These are phyloP conservation scores for Termitomyces sp. DNA, from an alignment of 768 basidiomycete species.

Conservation along the genomic window DNA sequence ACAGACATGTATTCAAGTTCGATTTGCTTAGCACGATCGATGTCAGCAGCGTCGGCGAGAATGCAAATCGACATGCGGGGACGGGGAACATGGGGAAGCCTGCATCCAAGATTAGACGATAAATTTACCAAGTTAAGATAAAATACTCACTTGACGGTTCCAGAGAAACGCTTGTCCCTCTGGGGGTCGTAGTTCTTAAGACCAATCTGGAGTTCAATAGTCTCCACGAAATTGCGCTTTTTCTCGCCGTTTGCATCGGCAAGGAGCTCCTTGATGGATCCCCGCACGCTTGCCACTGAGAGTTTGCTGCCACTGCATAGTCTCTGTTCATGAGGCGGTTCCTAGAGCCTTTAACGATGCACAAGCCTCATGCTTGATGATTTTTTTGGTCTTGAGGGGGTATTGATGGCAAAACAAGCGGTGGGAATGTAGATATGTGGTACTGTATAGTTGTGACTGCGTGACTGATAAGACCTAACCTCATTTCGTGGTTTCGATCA, in stretches of 20 bases:
- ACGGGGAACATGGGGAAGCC: slow-evolving; percentile 94
- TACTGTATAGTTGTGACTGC: slow-evolving; percentile 26
- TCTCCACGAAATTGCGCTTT: slow-evolving; percentile 93
- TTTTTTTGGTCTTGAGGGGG: slow-evolving; percentile 22
- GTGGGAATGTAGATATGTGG: slow-evolving; percentile 15
- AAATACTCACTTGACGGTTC: slow-evolving; percentile 82
- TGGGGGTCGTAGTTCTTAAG: slow-evolving; percentile 99
- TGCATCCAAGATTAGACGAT: slow-evolving; percentile 25
- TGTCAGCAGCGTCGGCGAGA: slow-evolving; percentile 98
- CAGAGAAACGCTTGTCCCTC: slow-evolving; percentile 99
- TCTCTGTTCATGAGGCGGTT: not conserved
- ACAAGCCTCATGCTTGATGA: slow-evolving; percentile 22
- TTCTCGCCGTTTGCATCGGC: slow-evolving; percentile 82
- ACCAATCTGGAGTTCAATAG: slow-evolving; percentile 94
- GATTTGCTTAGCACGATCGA: slow-evolving; percentile 97
- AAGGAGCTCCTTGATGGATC: slow-evolving; percentile 89
- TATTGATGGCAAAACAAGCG: not conserved
- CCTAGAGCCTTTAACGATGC: not conserved
- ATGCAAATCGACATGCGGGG: slow-evolving; percentile 99
- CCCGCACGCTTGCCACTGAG: slow-evolving; percentile 99
- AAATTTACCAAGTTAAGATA: not conserved
- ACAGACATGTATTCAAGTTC: slow-evolving; percentile 99
- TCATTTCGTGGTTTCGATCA: slow-evolving; percentile 11
- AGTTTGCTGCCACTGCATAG: slow-evolving; percentile 56
- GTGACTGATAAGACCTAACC: slow-evolving; percentile 20